phyloP scores from a whole-genome alignment of 371 early-diverging fungal species.

The Mortierella sp. region DNA sequence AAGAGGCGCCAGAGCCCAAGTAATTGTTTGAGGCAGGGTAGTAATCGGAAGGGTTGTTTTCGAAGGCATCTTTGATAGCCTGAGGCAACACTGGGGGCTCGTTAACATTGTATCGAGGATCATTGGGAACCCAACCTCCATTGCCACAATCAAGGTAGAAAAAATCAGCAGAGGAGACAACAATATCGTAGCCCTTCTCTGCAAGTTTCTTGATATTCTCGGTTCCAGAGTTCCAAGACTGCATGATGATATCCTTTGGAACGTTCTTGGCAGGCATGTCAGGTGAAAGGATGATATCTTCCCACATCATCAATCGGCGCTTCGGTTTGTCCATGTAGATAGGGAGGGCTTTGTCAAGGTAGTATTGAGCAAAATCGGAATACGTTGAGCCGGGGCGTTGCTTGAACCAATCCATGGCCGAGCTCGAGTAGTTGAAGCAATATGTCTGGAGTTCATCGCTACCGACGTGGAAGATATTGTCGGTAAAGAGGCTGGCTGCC shows the following conservation, averaged over 20 bases:
- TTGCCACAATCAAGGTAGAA: slow-evolving; percentile 82
- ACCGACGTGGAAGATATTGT: slow-evolving; percentile 78
- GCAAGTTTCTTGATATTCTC: slow-evolving; percentile 64
- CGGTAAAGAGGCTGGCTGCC: slow-evolving; percentile 70
- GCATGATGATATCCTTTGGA: slow-evolving; percentile 65
- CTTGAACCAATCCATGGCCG: slow-evolving; percentile 55
- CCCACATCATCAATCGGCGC: slow-evolving; percentile 56
- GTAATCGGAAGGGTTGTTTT: slow-evolving; percentile 21
- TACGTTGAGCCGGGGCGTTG: slow-evolving; percentile 38
- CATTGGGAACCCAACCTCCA: slow-evolving; percentile 63
- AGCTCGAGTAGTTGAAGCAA: slow-evolving; percentile 67
- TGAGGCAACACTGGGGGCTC: slow-evolving; percentile 36
- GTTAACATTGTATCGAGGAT: slow-evolving; percentile 51
- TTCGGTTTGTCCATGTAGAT: slow-evolving; percentile 58
- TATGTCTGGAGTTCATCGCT: slow-evolving; percentile 82
- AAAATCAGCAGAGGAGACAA: slow-evolving; percentile 68
- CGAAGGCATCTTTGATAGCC: slow-evolving; percentile 33
- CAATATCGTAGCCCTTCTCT: slow-evolving; percentile 65
- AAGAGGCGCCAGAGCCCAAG: slow-evolving; percentile 71
- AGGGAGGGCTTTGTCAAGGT: slow-evolving; percentile 52
- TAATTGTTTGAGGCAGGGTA: slow-evolving; percentile 31
- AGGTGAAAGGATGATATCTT: slow-evolving; percentile 40
- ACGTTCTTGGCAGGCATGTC: slow-evolving; percentile 53
- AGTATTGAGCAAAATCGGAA: slow-evolving; percentile 50
- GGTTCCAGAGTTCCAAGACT: slow-evolving; percentile 67